Percentiles rank a stretch among this genome's conserved stretches.
Conservation (phyloP, 768 basidiomycete genomes). For the Pholiota molesta region DNA sequence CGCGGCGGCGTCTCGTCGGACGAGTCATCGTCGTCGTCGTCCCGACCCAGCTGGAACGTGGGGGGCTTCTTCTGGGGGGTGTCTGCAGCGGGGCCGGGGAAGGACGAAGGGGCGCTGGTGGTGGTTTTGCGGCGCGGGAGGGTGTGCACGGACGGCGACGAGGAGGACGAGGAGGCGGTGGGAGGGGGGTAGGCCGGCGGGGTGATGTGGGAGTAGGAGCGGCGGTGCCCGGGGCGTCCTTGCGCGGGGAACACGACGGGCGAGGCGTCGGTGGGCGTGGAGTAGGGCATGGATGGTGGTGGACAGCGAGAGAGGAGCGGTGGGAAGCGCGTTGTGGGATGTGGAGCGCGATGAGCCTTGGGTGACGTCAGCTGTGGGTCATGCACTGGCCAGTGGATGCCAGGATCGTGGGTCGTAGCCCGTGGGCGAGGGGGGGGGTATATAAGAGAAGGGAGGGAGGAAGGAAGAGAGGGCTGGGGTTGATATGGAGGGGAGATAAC, state of each 20-base stretch:
- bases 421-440: not conserved
- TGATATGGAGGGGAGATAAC: not conserved
- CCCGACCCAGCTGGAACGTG: constrained; percentile 39
- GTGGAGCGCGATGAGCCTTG: not conserved
- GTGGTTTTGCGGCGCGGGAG: constrained; percentile 5
- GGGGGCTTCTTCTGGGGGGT: constrained; percentile 21
- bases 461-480: not conserved
- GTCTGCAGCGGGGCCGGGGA: constrained; percentile 1
- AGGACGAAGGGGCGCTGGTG: constrained; percentile 5
- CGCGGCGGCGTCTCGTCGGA: constrained; percentile 20
- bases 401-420: not conserved
- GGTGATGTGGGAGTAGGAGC: constrained; percentile 33
- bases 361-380: not conserved
- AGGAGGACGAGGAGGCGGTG: constrained; percentile 6
- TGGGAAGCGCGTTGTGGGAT: no score
- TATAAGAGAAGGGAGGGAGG: not conserved
- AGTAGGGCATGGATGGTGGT: constrained; percentile 8
- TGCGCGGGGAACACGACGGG: constrained; percentile 19
- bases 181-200: not conserved
- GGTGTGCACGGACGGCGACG: constrained; percentile 1
- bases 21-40: constrained; percentile 41
- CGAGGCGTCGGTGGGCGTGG: not conserved
- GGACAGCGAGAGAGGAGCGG: no score
- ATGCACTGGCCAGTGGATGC: not conserved
- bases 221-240: constrained; percentile 38